A percentile compares a stretch with the other conserved stretches of the same genome.
Evolutionary conservation across 2,329 filamentous ascomycete species (phyloP).

Genomic region (Calonectria henricotiae): DNA sequence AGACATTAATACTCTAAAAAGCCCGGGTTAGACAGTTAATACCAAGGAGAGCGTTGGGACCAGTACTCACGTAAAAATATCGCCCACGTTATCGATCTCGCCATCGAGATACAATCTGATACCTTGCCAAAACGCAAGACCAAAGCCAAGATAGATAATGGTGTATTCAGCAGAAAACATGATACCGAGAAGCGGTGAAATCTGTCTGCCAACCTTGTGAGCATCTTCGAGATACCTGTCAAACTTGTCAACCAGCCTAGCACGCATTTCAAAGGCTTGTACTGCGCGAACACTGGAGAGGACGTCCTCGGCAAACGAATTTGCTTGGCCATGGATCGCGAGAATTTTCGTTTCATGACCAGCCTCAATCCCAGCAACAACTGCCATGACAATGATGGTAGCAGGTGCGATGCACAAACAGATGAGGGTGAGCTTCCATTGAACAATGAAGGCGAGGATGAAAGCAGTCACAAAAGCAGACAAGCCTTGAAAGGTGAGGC

Average conservation of each 20-base stretch:
- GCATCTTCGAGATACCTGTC: constrained; percentile 59
- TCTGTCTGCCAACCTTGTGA: constrained; percentile 58
- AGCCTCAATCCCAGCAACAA: constrained; percentile 55
- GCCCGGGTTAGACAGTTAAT: neutral
- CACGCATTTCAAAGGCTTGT: constrained; percentile 63
- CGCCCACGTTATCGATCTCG: constrained; percentile 58
- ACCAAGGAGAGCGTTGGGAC: no score
- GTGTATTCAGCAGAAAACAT: constrained; percentile 61
- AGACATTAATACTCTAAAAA: constrained; percentile 57
- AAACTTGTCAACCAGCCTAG: constrained; percentile 60
- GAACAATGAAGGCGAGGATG: constrained; percentile 59
- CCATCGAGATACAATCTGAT: constrained; percentile 58
- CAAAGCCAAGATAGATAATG: constrained; percentile 62
- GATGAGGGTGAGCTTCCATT: constrained; percentile 65
- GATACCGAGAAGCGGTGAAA: constrained; percentile 58
- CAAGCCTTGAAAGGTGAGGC: constrained; percentile 59
- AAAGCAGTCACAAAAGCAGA: constrained; percentile 60
- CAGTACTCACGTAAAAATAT: constrained; percentile 58
- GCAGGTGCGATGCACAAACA: constrained; percentile 56
- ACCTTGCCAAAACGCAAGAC: constrained; percentile 65
- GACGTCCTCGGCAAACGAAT: constrained; percentile 58
- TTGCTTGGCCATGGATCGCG: constrained; percentile 56
- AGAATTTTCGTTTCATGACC: constrained; percentile 56
- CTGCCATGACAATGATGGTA: constrained; percentile 55
- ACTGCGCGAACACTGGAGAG: constrained; percentile 60